Evolutionary conservation across 345 rosid genomes (phyloP).

Genomic region (Aquilaria malaccensis): DNA sequence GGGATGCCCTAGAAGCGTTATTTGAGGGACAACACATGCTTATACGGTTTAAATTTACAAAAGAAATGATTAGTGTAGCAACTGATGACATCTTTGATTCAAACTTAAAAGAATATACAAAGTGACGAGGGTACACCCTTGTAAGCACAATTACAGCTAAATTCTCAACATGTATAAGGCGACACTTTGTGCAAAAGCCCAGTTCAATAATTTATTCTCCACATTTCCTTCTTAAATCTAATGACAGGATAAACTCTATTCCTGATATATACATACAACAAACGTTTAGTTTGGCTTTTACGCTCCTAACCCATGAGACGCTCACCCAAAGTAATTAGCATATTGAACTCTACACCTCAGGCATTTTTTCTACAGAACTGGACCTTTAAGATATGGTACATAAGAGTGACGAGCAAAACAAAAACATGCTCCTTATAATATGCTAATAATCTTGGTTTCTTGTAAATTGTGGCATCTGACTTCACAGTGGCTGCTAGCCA

Average conservation of each 20-base stretch:
- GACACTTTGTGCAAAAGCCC: constrained; percentile 8
- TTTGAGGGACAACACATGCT: too few species aligned
- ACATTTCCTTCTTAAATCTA: constrained; percentile 1
- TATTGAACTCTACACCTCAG: constrained; percentile 23
- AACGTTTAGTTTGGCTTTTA: constrained; percentile 12
- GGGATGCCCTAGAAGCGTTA: too few species aligned
- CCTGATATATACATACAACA: constrained; percentile 28
- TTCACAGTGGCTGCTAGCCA: constrained; percentile 3
- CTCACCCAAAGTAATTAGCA: constrained; percentile 14
- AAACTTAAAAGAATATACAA: too few species aligned
- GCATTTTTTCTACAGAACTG: constrained; percentile 31
- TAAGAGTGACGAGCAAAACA: constrained; percentile 20
- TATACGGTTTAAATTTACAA: too few species aligned
- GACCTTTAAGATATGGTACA: constrained; percentile 12
- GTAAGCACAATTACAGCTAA: too few species aligned
- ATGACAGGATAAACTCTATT: constrained; percentile 19
- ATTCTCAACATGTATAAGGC: background rate
- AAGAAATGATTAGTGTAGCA: too few species aligned
- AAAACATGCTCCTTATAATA: constrained; percentile 5
- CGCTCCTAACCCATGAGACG: constrained; percentile 4
- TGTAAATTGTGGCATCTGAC: background rate
- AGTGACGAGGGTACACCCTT: too few species aligned
- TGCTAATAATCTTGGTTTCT: background rate
- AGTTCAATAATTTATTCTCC: constrained; percentile 5
- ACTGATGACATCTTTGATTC: too few species aligned